Evolutionary conservation across 495 filamentous ascomycete species (phyloP), one percentile per base, ranked within the genome.

Genomic region (Cairneyella variabilis): DNA sequence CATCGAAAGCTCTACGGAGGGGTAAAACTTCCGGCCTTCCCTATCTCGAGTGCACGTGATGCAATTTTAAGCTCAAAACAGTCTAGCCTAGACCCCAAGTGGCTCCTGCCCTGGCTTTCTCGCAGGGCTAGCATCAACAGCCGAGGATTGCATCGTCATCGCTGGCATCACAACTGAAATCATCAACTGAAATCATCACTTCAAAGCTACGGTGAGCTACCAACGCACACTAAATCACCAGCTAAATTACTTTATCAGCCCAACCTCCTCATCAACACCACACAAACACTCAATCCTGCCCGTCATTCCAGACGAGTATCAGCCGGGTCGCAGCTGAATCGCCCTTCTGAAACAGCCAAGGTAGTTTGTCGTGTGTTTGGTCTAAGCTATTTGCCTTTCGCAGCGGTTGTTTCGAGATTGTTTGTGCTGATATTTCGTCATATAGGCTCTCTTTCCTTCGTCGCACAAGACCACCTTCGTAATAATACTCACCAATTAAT

Each of bases 251-350:
- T 34, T 48, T 28, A 32, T 48, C 36, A 48, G 26, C 26, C 8
- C 45, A 27, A 21, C 28, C 27, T 20, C 28, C 45, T 27, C 41
- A 45, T 45, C 45, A 22, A 17, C 45, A 36, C 9, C 43, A 28
- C 28, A 14, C 7, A 32, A 32, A 32, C 28, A 32, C 28, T 32
- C n/a, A n/a, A n/a, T n/a, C n/a, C n/a, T 12, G 3, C 4, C 45
- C 45, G 11, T 17, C 28, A 18, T 18, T 18, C 3, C 14, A 18
- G 26, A 36, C 30, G 25, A 53, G 39, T 44, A 44, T 34, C 39
- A 43, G 39, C 40, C n/a, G 45, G 32, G 51, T 54, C 51, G 41
- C 51, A 45, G 41, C 41, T 45, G 51, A 39, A 14, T 30, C 10
- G 9, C 39, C 21, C 38, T 28, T 9, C 9, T 36, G 1, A 51